Evolutionary conservation across 352 stramenopile genomes (phyloP).

Genomic region (Pythium rishiriense): DNA sequence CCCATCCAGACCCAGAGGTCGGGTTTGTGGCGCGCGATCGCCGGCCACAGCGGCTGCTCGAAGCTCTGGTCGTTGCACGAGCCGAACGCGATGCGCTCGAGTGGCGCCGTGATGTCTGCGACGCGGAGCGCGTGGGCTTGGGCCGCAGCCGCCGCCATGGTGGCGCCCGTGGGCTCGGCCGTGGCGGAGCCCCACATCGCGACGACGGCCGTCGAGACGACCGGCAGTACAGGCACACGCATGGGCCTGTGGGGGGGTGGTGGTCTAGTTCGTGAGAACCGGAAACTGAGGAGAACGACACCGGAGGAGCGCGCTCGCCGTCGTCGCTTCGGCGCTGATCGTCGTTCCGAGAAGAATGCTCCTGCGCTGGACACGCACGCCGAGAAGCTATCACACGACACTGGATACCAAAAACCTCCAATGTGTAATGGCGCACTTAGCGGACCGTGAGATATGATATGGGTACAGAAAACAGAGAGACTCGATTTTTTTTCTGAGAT

Average conservation of each 20-base stretch:
- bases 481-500: not conserved
- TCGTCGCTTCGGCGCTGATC: conserved; percentile 9
- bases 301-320: not conserved
- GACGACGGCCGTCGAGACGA: not conserved
- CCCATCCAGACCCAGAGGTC: conserved; percentile 89
- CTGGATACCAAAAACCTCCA: conserved; percentile 1
- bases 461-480: not conserved
- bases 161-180: not conserved
- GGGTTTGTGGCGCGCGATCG: conserved; percentile 56
- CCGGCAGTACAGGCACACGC: not conserved
- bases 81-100: conserved; percentile 69
- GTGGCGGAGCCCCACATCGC: too few species aligned
- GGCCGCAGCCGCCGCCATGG: not conserved
- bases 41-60: conserved; percentile 71
- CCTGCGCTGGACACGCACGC: conserved; percentile 10
- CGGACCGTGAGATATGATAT: conserved; percentile 6
- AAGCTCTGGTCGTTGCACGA: conserved; percentile 90
- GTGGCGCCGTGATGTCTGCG: conserved; percentile 44
- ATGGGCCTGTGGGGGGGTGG: not conserved
- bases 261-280: not conserved
- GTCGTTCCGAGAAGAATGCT: conserved; percentile 4
- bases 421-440: conserved; percentile 2
- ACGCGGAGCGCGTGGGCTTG: conserved; percentile 13
- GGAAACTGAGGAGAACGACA: not conserved
- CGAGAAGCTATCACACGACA: not conserved